Evolutionary conservation across 2,329 filamentous ascomycete genomes (phyloP).

Genomic region (Zymoseptoria crescenta): DNA sequence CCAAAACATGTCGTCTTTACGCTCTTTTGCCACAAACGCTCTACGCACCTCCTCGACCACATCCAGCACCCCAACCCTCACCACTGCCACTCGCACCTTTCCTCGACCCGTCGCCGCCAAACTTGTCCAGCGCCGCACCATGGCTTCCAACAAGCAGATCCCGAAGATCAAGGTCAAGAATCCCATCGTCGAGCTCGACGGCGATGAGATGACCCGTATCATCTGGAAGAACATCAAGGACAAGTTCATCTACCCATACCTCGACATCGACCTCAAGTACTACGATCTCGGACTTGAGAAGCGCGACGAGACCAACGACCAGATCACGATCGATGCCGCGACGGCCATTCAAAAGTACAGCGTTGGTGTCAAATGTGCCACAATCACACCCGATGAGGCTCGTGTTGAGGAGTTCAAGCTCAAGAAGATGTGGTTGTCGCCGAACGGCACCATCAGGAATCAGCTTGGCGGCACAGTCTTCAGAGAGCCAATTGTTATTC

Average conservation of each 20-base stretch:
- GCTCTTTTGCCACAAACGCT: constrained; percentile 10
- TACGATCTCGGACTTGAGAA: constrained; percentile 66
- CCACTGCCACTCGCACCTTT: constrained; percentile 21
- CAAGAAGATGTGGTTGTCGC: constrained; percentile 99
- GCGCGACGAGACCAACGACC: constrained; percentile 90
- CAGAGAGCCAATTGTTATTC: constrained; percentile 97
- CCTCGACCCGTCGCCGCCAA: constrained; percentile 27
- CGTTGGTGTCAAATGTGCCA: constrained; percentile 98
- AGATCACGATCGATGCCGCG: constrained; percentile 90
- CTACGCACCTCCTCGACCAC: constrained; percentile 7
- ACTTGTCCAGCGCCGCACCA: constrained; percentile 30
- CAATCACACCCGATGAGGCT: constrained; percentile 95
- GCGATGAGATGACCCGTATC: constrained; percentile 91
- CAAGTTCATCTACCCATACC: constrained; percentile 93
- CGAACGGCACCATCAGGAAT: constrained; percentile 79
- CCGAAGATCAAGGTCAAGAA: constrained; percentile 99
- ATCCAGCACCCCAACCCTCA: constrained; percentile 11
- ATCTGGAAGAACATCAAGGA: constrained; percentile 99
- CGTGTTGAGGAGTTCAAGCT: constrained; percentile 97
- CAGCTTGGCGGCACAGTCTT: constrained; percentile 87
- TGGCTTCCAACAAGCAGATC: constrained; percentile 32
- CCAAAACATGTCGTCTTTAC: constrained; percentile 23
- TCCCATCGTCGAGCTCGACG: constrained; percentile 94
- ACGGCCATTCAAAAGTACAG: constrained; percentile 99
- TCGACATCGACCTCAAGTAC: constrained; percentile 88